Evolutionary conservation across 331 rosid genomes (phyloP), one percentile per base, ranked within the genome.

Genomic region (Stylosanthes scabra): DNA sequence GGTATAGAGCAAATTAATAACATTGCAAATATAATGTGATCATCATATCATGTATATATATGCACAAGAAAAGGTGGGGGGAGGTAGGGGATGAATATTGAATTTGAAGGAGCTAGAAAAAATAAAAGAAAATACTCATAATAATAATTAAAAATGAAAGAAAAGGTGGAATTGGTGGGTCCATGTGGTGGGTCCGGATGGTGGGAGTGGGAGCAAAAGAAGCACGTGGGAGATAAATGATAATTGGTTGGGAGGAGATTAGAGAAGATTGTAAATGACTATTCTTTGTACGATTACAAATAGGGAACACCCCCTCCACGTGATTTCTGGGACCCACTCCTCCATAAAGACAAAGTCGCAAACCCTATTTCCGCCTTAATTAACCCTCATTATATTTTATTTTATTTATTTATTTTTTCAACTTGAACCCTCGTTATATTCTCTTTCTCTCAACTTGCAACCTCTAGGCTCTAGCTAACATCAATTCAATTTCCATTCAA

Each of bases 191-290:
- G 39, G 39, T 3, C 47, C n/a, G 61, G 49, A 20, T 11, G 79
- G 80, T 59, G 72, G 67, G 50, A n/a, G 76, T 79, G 80, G 25
- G 25, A 20, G 25, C 25, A 20, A 20, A 20, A 20, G 25, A 20
- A 20, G 64, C 98, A 90, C 92, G 97, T 90, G 98, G 85, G 93
- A 85, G 92, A 77, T 82, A 11, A 84, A 80, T 83, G 83, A 74
- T 88, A 64, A 93, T 83, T 90, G 98, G 98, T 29, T 46, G 86
- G 41, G 93, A 93, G 42, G 82, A 45, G 98, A 93, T 93, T 78
- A 88, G 87, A 64, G 90, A 66, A 76, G 96, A 90, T 90, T 85
- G 80, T 80, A 81, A 89, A 80, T 65, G 85, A 90, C 89, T 75
- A 75, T 81, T 72, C 56, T 75, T 88, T 68, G 20, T 74, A 60